These are phyloP conservation scores for Sordariomycetes sp. DNA, from an alignment of 2,329 filamentous ascomycete species.

Conservation along the genomic window DNA sequence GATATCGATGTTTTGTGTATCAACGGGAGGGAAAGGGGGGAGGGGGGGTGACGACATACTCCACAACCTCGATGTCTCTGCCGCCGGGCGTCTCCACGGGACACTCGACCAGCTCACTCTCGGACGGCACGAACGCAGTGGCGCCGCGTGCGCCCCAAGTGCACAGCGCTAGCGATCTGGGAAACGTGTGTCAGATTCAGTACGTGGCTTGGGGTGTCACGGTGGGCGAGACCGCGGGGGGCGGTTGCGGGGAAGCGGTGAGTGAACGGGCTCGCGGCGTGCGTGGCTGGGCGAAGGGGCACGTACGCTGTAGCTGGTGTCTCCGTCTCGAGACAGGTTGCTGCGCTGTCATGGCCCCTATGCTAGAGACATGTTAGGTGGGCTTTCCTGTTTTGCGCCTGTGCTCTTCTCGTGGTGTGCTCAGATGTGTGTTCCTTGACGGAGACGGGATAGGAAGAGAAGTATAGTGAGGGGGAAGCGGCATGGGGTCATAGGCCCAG, in stretches of 20 bases:
- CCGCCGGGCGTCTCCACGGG: constrained; percentile 27
- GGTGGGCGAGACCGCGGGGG: background rate
- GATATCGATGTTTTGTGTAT: background rate
- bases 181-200: background rate
- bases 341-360: constrained; percentile 1
- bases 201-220: background rate
- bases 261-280: background rate
- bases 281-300: background rate
- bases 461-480: constrained; percentile 14
- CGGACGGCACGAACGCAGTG: constrained; percentile 15
- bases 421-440: background rate
- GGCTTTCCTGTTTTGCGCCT: background rate
- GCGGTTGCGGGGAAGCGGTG: background rate
- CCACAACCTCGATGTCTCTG: constrained; percentile 34
- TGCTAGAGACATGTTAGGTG: constrained; percentile 1
- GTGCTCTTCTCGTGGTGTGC: no score
- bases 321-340: constrained; percentile 3
- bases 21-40: background rate
- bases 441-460: background rate
- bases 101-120: constrained; percentile 18
- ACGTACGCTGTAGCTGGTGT: constrained; percentile 7
- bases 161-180: constrained; percentile 27
- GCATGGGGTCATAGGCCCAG: background rate
- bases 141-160: constrained; percentile 36
- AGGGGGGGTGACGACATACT: constrained; percentile 35